Evolutionary conservation across 1,284 basidiomycete species (phyloP).

Genomic region (Rhodotorula sp.): DNA sequence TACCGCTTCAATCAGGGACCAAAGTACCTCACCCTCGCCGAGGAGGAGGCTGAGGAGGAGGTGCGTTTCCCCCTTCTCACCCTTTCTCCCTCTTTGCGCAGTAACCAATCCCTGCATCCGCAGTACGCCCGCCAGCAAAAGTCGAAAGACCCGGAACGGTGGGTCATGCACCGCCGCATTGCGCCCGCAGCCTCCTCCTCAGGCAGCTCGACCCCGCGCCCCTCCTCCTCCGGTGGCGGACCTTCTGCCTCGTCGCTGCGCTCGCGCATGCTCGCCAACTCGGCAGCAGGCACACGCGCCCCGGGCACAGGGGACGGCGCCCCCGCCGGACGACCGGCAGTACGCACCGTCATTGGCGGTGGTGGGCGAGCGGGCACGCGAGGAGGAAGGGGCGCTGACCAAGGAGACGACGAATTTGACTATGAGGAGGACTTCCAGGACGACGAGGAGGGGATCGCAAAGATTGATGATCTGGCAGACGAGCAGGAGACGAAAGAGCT

Average conservation of each 20-base stretch:
- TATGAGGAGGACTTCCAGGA: conserved; percentile 84
- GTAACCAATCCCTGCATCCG: not conserved
- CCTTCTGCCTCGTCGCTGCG: conserved; percentile 54
- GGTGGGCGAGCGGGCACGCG: conserved; percentile 47
- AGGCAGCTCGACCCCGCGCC: conserved; percentile 57
- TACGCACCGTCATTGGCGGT: conserved; percentile 2
- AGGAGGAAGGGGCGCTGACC: conserved; percentile 26
- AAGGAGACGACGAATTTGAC: conserved; percentile 68
- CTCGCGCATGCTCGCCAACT: conserved; percentile 35
- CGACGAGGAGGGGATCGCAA: conserved; percentile 68
- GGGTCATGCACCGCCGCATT: conserved; percentile 61
- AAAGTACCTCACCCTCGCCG: conserved; percentile 66
- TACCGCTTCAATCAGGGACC: conserved; percentile 85
- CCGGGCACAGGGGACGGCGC: not conserved
- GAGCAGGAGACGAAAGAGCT: conserved; percentile 82
- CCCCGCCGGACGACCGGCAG: not conserved
- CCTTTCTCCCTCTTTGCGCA: not conserved
- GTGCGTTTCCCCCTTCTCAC: conserved; percentile 51
- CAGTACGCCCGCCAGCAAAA: conserved; percentile 54
- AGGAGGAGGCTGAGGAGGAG: conserved; percentile 71
- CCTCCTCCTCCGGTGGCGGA: conserved; percentile 62
- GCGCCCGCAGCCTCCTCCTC: conserved; percentile 48
- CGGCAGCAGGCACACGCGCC: conserved; percentile 40
- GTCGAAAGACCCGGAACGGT: conserved; percentile 70
- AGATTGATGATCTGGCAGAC: conserved; percentile 67